phyloP scores from a whole-genome alignment of 495 filamentous ascomycete genomes.

The Cercophora sp. region DNA sequence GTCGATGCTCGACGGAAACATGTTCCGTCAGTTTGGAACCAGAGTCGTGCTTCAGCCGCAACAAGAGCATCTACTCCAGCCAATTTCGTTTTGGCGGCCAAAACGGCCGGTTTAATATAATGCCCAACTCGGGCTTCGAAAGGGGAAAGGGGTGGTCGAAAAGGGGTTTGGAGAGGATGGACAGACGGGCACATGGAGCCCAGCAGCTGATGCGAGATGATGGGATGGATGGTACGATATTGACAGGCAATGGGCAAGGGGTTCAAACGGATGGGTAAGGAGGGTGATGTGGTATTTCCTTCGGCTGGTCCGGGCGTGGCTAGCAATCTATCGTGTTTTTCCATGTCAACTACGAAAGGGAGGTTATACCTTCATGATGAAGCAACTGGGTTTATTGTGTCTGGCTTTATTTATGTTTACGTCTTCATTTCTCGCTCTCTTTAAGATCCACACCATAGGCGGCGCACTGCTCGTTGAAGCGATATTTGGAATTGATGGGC shows the following conservation, averaged over 20 bases:
- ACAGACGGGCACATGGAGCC: background rate
- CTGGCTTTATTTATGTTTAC: background rate
- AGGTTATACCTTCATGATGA: background rate
- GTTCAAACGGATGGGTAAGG: background rate
- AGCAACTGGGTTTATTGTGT: background rate
- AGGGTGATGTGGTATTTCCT: background rate
- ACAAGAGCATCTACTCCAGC: too few relatives aligned
- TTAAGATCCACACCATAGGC: background rate
- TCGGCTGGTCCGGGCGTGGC: background rate
- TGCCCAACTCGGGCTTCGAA: background rate
- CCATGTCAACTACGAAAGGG: background rate
- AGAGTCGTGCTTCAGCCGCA: too few relatives aligned
- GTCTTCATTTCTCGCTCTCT: slow-evolving; percentile 1
- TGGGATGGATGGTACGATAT: slow-evolving; percentile 1
- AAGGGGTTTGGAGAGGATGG: background rate
- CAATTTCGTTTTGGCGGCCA: background rate
- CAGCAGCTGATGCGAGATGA: background rate
- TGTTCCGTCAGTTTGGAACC: too few relatives aligned
- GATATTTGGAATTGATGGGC: too few relatives aligned
- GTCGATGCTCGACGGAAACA: too few relatives aligned
- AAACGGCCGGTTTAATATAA: background rate
- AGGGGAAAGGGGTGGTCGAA: background rate
- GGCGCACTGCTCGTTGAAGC: too few relatives aligned
- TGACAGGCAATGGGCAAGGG: background rate
- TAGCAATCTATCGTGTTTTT: background rate